A percentile compares a stretch with the other conserved stretches of the same genome.
phyloP scores from a whole-genome alignment of 805 yeast species.

The Candida maesae region DNA sequence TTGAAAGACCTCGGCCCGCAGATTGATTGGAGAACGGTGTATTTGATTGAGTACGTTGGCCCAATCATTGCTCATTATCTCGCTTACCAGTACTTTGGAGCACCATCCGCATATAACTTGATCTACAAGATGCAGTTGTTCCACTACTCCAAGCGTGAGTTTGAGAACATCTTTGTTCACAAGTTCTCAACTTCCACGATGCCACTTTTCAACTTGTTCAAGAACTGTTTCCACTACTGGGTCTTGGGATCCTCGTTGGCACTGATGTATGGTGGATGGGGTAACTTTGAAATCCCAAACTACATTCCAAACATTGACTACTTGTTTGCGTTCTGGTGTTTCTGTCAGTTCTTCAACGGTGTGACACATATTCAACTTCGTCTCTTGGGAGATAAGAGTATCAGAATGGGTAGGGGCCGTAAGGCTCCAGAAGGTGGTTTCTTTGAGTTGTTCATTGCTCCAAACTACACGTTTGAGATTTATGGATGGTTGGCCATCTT shows the following conservation, averaged over 20 bases:
- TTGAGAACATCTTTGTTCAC: constrained; percentile 83
- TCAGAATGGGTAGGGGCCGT: constrained; percentile 34
- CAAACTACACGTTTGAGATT: constrained; percentile 89
- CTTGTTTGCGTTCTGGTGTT: constrained; percentile 23
- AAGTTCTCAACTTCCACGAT: constrained; percentile 84
- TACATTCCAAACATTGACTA: constrained; percentile 39
- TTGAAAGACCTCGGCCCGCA: constrained; percentile 94
- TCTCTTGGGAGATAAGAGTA: constrained; percentile 36
- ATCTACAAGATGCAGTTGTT: constrained; percentile 48
- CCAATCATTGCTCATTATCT: constrained; percentile 80
- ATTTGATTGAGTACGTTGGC: constrained; percentile 81
- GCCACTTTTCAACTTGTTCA: constrained; percentile 86
- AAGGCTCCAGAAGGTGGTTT: constrained; percentile 70
- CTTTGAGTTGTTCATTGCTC: constrained; percentile 78
- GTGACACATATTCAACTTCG: constrained; percentile 67
- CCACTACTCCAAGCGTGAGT: constrained; percentile 86
- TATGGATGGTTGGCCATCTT: constrained; percentile 72
- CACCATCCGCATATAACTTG: constrained; percentile 26
- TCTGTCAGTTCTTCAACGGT: constrained; percentile 70
- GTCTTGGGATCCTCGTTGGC: constrained; percentile 68
- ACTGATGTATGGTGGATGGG: constrained; percentile 46
- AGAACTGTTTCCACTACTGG: constrained; percentile 93
- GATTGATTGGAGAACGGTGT: constrained; percentile 89
- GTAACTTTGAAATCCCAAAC: constrained; percentile 59
- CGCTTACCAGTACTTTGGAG: constrained; percentile 41